Evolutionary conservation across 805 yeast species (phyloP).

Genomic region (Metschnikowia lochheadii): DNA sequence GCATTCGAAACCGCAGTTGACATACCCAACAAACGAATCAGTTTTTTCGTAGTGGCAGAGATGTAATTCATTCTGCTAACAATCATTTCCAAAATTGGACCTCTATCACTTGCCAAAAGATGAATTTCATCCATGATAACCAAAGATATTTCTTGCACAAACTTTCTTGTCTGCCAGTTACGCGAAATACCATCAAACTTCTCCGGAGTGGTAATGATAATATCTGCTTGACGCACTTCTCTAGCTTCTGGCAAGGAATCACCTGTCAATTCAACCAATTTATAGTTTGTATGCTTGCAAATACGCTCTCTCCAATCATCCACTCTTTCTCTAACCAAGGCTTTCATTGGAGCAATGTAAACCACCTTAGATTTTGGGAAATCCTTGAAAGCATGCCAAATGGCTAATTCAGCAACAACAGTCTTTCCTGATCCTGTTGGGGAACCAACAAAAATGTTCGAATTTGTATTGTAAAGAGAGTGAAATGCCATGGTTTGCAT

Average conservation of each 20-base stretch:
- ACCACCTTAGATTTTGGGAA: conserved; percentile 78
- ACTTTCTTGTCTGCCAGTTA: conserved; percentile 75
- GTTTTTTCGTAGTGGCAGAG: conserved; percentile 54
- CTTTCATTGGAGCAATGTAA: conserved; percentile 88
- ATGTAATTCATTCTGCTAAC: conserved; percentile 83
- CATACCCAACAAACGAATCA: conserved; percentile 68
- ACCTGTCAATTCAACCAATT: conserved; percentile 76
- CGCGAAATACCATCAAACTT: conserved; percentile 86
- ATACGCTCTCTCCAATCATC: conserved; percentile 70
- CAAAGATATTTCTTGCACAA: conserved; percentile 69
- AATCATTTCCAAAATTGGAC: conserved; percentile 83
- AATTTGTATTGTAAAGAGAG: conserved; percentile 72
- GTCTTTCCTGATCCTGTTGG: conserved; percentile 99
- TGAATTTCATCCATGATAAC: conserved; percentile 87
- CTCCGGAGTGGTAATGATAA: conserved; percentile 80
- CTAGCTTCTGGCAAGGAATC: conserved; percentile 72
- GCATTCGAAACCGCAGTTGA: conserved; percentile 87
- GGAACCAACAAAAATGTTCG: conserved; percentile 88
- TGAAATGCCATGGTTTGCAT: conserved; percentile 98
- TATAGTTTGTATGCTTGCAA: conserved; percentile 41
- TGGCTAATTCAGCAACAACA: conserved; percentile 92
- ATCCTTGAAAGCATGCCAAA: conserved; percentile 91
- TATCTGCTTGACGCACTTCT: conserved; percentile 65
- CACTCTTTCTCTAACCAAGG: conserved; percentile 77
- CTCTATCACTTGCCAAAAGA: conserved; percentile 78